A percentile compares a stretch with the other conserved stretches of the same genome.
Evolutionary conservation across 176 grass and related monocot genomes (phyloP).

Genomic region (Phoenix roebelenii): DNA sequence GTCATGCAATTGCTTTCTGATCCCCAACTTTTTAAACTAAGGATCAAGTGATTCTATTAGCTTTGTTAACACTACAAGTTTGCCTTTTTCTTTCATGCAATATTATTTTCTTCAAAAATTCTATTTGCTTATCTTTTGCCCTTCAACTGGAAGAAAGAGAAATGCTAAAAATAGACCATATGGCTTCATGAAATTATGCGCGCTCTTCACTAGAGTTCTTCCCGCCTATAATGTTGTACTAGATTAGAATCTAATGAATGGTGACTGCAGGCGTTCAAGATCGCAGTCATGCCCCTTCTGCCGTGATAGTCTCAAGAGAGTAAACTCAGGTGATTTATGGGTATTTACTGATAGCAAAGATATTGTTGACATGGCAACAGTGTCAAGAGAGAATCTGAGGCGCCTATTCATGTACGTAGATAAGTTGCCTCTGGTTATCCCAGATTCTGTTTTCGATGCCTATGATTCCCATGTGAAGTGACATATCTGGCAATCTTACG

Average conservation of each 20-base stretch:
- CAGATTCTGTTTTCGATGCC: constrained; percentile 57
- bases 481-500: constrained; percentile 2
- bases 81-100: too few species aligned
- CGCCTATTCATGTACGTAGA: constrained; percentile 62
- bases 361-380: constrained; percentile 52
- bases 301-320: constrained; percentile 68
- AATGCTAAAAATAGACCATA: too few species aligned
- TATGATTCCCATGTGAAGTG: constrained; percentile 97
- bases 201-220: too few species aligned
- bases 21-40: too few species aligned
- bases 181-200: too few species aligned
- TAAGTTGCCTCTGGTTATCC: constrained; percentile 64
- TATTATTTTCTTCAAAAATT: too few species aligned
- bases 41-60: too few species aligned
- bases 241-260: not conserved
- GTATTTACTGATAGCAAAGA: constrained; percentile 53
- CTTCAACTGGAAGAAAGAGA: too few species aligned
- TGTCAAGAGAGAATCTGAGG: constrained; percentile 62
- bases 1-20: too few species aligned
- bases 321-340: constrained; percentile 76
- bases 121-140: too few species aligned
- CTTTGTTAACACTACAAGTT: too few species aligned
- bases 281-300: constrained; percentile 91
- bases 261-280: constrained; percentile 58
- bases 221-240: constrained; percentile 9